Evolutionary conservation across 2,329 filamentous ascomycete genomes (phyloP), one percentile per base, ranked within the genome.

Genomic region (Conoideocrella luteorostrata): DNA sequence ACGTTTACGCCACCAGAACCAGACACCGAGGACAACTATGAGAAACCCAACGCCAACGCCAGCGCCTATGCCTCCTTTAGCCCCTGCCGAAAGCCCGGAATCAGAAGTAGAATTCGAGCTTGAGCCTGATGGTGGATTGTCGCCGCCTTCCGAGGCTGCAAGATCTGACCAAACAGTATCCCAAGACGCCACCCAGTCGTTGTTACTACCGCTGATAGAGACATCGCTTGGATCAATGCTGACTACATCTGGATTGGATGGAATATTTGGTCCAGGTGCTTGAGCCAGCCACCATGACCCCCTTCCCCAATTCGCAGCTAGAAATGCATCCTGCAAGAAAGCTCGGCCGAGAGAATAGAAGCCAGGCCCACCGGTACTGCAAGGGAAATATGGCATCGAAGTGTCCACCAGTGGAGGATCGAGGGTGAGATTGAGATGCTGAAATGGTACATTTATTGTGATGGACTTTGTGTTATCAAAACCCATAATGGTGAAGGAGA

Each of bases 271-370:
- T 0, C 66, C 66, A 2, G 67, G 66, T 4, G 65, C 66, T 43
- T 70, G 66, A 5, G 59, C 67, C 7, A 70, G 54, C 56, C 63
- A 69, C 55, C 58, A 60, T n/a, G 50, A 57, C 18, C 57, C 56
- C 0, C 48, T 32, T 15, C 56, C 54, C 61, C 63, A 69, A 47
- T 70, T 66, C 6, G 61, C 63, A 4, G 63, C 68, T 0, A 72
- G 44, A 34, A 72, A 73, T 4, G 70, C 67, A 22, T 70, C 69
- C 48, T 74, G 70, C 2, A 73, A 55, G 47, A 72, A 72, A 1
- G 67, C 65, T 15, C 68, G 62, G 1, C 71, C 70, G 2, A 73
- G 61, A 3, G 53, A 55, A 46, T 63, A 65, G 5, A 35, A 18
- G 0, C 44, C 42, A 1, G 47, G 39, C 3, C 48, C 49, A 5